Evolutionary conservation across 257 asterid genomes (phyloP), one percentile per base, ranked within the genome.

Genomic region (Ilex asprella): DNA sequence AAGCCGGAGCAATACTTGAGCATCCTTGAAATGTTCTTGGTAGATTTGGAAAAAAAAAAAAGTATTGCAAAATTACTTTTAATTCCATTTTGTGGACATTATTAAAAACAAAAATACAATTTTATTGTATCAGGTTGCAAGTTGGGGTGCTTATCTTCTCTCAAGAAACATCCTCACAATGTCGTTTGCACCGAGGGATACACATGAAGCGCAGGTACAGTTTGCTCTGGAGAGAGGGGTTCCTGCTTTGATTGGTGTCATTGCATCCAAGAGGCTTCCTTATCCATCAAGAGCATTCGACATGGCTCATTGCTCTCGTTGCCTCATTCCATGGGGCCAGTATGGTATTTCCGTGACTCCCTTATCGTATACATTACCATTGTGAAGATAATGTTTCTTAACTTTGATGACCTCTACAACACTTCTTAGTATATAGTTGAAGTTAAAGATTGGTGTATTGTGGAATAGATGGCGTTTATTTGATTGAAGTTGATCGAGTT

Each of bases 171-270:
- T 89, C 49, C 49, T 89, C 9, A 63, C 97, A 2, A 78, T 89
- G 88, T 89, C 97, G n/a, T 87, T 89, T 80, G 97, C 97, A 7
- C 97, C 97, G 2, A 79, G 97, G 67, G 97, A 89, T 58, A 76
- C 95, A 0, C 97, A 89, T 30, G 94, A 87, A 73, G 94, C 94
- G 2, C 97, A 89, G 58, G 95, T 89, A 13, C 97, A 89, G 59
- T 89, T 89, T 49, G 95, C 97, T 35, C 47, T 89, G 70, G 97
- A 89, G 56, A 73, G 97, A 7, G 97, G 97, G 2, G 97, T 89
- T 66, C 97, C 97, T 13, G 97, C 97, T 39, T 53, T 89, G 66
- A 87, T 89, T 30, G 95, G 97, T 21, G 89, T 89, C n/a, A 74
- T 89, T 56, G 97, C 95, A 46, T 87, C 97, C 47, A 89, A 87